Percentiles rank a stretch among this genome's conserved stretches.
phyloP scores from a whole-genome alignment of 2,329 filamentous ascomycete genomes.

The Xylariaceae sp. region DNA sequence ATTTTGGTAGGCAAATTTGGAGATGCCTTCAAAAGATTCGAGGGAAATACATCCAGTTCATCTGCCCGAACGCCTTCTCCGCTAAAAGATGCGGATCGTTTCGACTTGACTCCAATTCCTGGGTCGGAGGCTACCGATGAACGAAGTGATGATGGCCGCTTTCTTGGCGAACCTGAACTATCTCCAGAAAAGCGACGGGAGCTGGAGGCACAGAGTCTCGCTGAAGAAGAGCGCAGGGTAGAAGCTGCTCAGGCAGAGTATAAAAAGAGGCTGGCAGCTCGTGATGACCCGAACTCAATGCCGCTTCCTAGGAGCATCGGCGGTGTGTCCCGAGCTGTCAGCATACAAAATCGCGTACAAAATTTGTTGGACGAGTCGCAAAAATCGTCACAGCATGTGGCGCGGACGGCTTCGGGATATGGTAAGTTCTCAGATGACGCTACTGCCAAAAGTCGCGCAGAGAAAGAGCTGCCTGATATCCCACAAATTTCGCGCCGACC shows the following conservation, averaged over 20 bases:
- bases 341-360: slow-evolving; percentile 89
- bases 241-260: slow-evolving; percentile 88
- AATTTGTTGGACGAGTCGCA: slow-evolving; percentile 76
- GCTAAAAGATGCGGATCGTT: slow-evolving; percentile 44
- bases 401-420: slow-evolving; percentile 80
- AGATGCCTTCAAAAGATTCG: slow-evolving; percentile 90
- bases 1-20: slow-evolving; percentile 86
- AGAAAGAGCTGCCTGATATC: slow-evolving; percentile 41
- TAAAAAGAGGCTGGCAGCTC: slow-evolving; percentile 65
- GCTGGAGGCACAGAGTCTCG: slow-evolving; percentile 74
- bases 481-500: slow-evolving; percentile 57
- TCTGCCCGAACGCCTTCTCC: slow-evolving; percentile 46
- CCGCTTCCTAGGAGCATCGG: slow-evolving; percentile 53
- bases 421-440: slow-evolving; percentile 71
- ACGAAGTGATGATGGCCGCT: slow-evolving; percentile 62
- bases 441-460: slow-evolving; percentile 33
- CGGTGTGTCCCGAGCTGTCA: slow-evolving; percentile 64
- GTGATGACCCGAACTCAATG: slow-evolving; percentile 42
- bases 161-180: slow-evolving; percentile 63
- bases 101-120: slow-evolving; percentile 64
- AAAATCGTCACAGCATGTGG: slow-evolving; percentile 49
- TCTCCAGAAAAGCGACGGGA: slow-evolving; percentile 88
- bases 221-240: slow-evolving; percentile 85
- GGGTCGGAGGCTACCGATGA: slow-evolving; percentile 71
- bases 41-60: slow-evolving; percentile 46